phyloP scores from a whole-genome alignment of 2,329 filamentous ascomycete genomes.

The Pseudocercospora fijiensis region DNA sequence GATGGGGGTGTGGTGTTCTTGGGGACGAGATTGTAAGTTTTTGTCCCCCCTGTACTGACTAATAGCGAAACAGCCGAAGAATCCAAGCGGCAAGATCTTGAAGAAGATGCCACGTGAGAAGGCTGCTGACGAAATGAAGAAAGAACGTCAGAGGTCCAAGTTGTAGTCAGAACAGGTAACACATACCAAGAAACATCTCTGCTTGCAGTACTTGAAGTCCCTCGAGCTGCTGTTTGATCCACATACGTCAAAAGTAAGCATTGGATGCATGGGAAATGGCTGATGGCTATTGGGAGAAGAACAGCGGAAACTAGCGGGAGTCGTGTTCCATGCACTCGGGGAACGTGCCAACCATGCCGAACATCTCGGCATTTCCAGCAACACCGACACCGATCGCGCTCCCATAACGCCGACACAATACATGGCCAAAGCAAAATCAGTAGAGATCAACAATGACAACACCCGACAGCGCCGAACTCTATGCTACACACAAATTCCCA shows the following conservation, averaged over 20 bases:
- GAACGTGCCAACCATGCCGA: neutral
- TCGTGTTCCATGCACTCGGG: neutral
- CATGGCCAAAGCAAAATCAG: no score
- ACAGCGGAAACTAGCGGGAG: neutral
- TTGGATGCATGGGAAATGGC: no score
- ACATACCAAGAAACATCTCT: no score
- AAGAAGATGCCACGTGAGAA: constrained; percentile 53
- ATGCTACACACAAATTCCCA: neutral
- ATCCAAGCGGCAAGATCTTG: constrained; percentile 62
- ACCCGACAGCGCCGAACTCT: neutral
- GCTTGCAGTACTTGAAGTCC: no score
- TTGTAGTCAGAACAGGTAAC: constrained; percentile 46
- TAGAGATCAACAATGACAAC: neutral
- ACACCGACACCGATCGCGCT: neutral
- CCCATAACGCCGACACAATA: no score
- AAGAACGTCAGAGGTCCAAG: constrained; percentile 64
- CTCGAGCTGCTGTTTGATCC: no score
- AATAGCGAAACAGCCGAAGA: constrained; percentile 50
- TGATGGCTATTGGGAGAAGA: no score
- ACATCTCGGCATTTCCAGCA: neutral
- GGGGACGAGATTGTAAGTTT: constrained; percentile 46
- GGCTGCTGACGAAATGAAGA: constrained; percentile 70
- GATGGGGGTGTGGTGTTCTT: constrained; percentile 60
- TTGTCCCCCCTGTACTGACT: neutral
- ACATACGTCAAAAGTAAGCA: no score